phyloP scores from a whole-genome alignment of 164 flowering plant species.

The Buxus sempervirens region DNA sequence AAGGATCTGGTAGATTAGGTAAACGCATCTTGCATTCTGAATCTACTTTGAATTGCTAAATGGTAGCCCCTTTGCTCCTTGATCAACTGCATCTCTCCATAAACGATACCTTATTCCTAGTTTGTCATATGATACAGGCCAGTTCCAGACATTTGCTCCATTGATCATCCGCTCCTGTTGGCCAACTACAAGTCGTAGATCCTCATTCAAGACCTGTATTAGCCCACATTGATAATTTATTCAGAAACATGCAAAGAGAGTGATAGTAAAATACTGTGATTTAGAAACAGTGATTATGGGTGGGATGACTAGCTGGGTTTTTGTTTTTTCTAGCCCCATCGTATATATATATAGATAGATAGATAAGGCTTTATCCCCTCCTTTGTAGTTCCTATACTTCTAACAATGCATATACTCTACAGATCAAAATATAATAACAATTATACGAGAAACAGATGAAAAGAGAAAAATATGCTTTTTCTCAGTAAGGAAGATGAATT shows the following conservation, averaged over 20 bases:
- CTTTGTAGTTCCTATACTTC: too few relatives aligned
- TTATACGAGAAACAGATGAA: too few relatives aligned
- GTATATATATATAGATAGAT: too few relatives aligned
- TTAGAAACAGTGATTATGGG: too few relatives aligned
- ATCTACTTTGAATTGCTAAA: slow-evolving; percentile 31
- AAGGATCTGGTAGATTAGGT: neutral
- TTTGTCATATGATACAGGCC: slow-evolving; percentile 88
- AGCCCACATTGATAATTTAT: neutral
- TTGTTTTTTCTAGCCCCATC: too few relatives aligned
- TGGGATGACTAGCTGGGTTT: too few relatives aligned
- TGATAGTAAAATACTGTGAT: neutral
- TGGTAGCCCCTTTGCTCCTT: slow-evolving; percentile 54
- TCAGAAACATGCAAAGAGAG: neutral
- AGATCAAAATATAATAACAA: too few relatives aligned
- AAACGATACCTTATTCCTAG: slow-evolving; percentile 88
- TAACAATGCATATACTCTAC: too few relatives aligned
- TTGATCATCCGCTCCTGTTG: slow-evolving; percentile 91
- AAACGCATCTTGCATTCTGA: neutral
- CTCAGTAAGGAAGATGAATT: too few relatives aligned
- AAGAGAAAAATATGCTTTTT: too few relatives aligned
- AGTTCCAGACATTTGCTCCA: slow-evolving; percentile 90
- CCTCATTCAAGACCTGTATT: slow-evolving; percentile 86
- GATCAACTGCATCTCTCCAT: slow-evolving; percentile 89
- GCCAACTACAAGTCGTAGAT: slow-evolving; percentile 83
- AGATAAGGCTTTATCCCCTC: too few relatives aligned